Percentiles rank a stretch among this genome's conserved stretches.
Conservation (phyloP, 805 yeast genomes). For the Tetrapisispora taiwanensis region DNA sequence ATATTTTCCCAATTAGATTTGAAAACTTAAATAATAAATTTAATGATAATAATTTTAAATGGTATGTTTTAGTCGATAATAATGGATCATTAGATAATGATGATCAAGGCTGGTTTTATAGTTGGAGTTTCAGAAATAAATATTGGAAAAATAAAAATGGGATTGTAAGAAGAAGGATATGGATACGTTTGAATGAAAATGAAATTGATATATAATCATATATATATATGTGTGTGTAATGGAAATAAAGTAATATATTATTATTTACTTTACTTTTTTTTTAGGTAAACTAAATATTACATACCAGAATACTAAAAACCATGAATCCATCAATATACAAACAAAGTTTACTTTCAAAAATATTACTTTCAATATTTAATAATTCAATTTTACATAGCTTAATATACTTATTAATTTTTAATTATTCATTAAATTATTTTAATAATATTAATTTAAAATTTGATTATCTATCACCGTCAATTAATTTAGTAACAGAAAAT, state of each 20-base stretch:
- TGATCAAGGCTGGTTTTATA: constrained; percentile 78
- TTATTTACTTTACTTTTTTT: no score
- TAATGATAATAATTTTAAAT: constrained; percentile 25
- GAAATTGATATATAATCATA: not conserved
- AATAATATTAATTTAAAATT: not conserved
- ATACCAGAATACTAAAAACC: no score
- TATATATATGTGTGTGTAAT: no score
- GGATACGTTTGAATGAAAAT: constrained; percentile 37
- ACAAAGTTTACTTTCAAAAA: not conserved
- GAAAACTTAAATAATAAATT: not conserved
- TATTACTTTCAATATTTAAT: not conserved
- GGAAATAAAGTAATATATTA: no score
- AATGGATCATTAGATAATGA: constrained; percentile 45
- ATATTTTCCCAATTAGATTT: constrained; percentile 14
- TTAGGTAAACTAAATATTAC: no score
- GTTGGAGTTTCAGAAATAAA: constrained; percentile 37
- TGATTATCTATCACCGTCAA: not conserved
- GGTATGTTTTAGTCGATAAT: constrained; percentile 62
- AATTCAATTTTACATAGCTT: not conserved
- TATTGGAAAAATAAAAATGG: constrained; percentile 60
- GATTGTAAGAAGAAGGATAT: constrained; percentile 55
- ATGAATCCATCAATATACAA: no score
- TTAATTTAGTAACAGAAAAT: not conserved
- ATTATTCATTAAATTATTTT: not conserved
- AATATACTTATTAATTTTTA: not conserved